Evolutionary conservation across 129 eudicot species (phyloP).

Genomic region (Escallonia rubra): DNA sequence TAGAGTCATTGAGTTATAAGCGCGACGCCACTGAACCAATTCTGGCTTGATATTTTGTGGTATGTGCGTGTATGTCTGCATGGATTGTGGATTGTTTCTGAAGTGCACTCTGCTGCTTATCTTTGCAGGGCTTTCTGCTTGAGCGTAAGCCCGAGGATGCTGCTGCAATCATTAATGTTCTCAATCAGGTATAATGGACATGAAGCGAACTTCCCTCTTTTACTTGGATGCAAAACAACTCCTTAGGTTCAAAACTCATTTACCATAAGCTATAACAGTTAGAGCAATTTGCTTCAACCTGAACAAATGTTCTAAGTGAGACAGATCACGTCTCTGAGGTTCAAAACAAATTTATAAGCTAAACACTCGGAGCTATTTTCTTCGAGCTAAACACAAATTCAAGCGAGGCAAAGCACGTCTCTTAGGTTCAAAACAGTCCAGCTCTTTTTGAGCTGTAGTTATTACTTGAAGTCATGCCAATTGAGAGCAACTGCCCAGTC

Average conservation of each 20-base stretch:
- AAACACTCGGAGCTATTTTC: background rate
- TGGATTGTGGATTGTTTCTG: no score
- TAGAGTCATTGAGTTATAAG: no score
- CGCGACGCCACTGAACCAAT: no score
- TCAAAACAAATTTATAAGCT: background rate
- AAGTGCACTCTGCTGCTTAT: background rate
- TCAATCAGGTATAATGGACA: conserved; percentile 47
- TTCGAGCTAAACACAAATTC: no score
- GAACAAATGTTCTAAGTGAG: no score
- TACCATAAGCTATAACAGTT: background rate
- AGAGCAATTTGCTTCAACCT: background rate
- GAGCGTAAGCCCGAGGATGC: conserved; percentile 76
- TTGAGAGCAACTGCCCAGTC: no score
- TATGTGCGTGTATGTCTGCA: no score
- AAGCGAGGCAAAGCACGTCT: no score
- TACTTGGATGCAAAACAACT: background rate
- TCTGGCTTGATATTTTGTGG: no score
- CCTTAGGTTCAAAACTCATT: background rate
- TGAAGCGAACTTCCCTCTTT: background rate
- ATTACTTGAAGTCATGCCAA: no score
- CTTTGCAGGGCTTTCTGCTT: conserved; percentile 67
- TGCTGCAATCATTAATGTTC: conserved; percentile 57
- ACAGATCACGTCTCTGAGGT: background rate
- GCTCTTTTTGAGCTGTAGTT: no score
- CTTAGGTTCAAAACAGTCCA: no score